These are phyloP conservation scores for Salinomyces thailandicus DNA, from an alignment of 2,329 filamentous ascomycete species.

Conservation along the genomic window DNA sequence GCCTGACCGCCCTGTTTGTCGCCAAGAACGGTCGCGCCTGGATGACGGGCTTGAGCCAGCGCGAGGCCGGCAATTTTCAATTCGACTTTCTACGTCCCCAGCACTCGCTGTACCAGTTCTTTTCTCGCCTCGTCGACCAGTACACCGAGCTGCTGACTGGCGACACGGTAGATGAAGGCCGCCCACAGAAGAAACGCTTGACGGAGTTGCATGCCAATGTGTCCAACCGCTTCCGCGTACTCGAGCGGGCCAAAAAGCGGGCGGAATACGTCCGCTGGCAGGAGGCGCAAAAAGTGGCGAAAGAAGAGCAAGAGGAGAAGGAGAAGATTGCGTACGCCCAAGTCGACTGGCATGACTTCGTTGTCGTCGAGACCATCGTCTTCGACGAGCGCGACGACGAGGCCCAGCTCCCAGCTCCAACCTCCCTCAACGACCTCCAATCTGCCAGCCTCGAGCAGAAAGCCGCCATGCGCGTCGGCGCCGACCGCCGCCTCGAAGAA, in stretches of 20 bases:
- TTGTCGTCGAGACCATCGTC: constrained; percentile 86
- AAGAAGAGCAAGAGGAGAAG: constrained; percentile 76
- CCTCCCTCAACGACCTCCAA: constrained; percentile 80
- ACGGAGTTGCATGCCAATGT: constrained; percentile 64
- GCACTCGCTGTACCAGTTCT: constrained; percentile 93
- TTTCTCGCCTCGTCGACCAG: constrained; percentile 83
- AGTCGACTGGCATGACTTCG: constrained; percentile 97
- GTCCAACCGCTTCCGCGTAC: constrained; percentile 66
- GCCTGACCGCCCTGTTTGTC: constrained; percentile 78
- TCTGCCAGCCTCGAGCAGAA: constrained; percentile 92
- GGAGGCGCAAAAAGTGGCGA: constrained; percentile 74
- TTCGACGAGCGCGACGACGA: constrained; percentile 86
- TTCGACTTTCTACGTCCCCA: constrained; percentile 94
- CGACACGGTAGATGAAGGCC: constrained; percentile 57
- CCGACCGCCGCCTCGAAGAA: constrained; percentile 82
- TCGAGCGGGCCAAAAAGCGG: constrained; percentile 71
- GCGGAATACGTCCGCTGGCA: constrained; percentile 81
- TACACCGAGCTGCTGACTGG: constrained; percentile 70
- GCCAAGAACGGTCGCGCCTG: constrained; percentile 88
- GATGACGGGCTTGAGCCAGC: constrained; percentile 79
- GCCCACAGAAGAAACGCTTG: constrained; percentile 61
- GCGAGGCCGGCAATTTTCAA: constrained; percentile 82
- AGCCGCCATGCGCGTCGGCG: constrained; percentile 75
- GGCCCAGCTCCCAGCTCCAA: constrained; percentile 76
- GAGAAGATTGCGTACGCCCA: constrained; percentile 68